phyloP scores from a whole-genome alignment of 805 yeast species.

The Sugiyamaella chiloensis region DNA sequence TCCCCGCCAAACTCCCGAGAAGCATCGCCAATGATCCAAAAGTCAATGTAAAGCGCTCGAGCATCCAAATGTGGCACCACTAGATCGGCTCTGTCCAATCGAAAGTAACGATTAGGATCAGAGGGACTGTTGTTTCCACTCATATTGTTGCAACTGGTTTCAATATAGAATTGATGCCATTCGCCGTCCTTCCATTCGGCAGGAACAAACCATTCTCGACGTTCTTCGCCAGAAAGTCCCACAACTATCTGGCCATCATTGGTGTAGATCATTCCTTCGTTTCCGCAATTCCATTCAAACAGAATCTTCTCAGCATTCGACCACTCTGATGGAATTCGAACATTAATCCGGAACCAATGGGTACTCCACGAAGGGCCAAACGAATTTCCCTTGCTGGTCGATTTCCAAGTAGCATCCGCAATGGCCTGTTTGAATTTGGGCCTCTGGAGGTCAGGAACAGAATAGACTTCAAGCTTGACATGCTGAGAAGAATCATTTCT shows the following conservation, averaged over 20 bases:
- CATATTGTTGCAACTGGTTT: constrained; percentile 93
- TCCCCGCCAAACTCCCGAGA: constrained; percentile 78
- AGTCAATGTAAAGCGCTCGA: constrained; percentile 72
- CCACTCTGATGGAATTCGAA: constrained; percentile 58
- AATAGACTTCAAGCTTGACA: constrained; percentile 61
- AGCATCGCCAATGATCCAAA: constrained; percentile 85
- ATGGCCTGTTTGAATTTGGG: constrained; percentile 63
- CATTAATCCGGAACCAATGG: constrained; percentile 78
- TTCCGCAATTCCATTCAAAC: constrained; percentile 80
- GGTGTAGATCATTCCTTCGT: constrained; percentile 80
- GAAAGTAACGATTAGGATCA: constrained; percentile 68
- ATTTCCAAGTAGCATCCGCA: constrained; percentile 45
- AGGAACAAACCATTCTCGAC: constrained; percentile 72
- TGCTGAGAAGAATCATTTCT: constrained; percentile 49
- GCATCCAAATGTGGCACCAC: constrained; percentile 81
- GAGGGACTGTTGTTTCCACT: constrained; percentile 71
- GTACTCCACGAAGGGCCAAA: constrained; percentile 98
- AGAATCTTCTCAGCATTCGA: constrained; percentile 50
- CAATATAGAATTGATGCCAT: constrained; percentile 71
- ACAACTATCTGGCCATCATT: constrained; percentile 65
- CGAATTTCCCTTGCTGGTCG: constrained; percentile 54
- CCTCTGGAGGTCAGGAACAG: constrained; percentile 66
- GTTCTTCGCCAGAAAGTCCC: constrained; percentile 83
- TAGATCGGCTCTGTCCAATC: constrained; percentile 66
- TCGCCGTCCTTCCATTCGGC: constrained; percentile 46